Conservation (phyloP, 768 basidiomycete species). For the Russula compacta region DNA sequence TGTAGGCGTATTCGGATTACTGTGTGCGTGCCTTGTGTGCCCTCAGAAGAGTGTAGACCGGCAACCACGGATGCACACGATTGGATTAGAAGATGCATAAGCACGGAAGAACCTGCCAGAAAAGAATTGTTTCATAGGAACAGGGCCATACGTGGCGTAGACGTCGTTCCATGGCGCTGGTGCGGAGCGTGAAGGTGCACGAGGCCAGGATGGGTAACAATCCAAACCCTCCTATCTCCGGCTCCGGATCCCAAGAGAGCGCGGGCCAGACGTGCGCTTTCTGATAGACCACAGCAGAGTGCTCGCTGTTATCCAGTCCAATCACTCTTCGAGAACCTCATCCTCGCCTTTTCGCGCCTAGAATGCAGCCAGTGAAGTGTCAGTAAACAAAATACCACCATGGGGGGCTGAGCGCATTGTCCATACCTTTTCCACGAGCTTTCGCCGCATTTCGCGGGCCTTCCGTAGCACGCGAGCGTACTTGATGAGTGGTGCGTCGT, state of each 20-base stretch:
- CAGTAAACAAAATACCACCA: neutral
- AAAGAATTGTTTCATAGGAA: neutral
- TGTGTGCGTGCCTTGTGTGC: neutral
- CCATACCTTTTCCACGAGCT: constrained; percentile 67
- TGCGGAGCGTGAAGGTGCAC: neutral
- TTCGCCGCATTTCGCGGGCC: constrained; percentile 62
- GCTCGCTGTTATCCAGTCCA: neutral
- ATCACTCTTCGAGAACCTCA: constrained; percentile 53
- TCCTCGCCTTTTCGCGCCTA: constrained; percentile 65
- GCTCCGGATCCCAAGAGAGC: neutral
- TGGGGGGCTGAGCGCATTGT: neutral
- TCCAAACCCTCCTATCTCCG: neutral
- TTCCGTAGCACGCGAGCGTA: constrained; percentile 78
- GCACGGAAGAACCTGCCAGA: neutral
- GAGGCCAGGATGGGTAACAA: neutral
- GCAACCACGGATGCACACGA: neutral
- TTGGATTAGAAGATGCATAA: neutral
- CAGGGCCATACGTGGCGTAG: neutral
- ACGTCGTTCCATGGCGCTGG: neutral
- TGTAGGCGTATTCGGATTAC: neutral
- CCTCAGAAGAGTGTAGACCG: neutral
- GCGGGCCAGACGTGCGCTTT: neutral
- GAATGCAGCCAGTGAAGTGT: neutral
- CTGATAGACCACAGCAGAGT: neutral
- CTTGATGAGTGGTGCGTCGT: constrained; percentile 69